Percentiles rank a stretch among this genome's conserved stretches.
Conservation (phyloP, 495 filamentous ascomycete genomes). For the Aspergillus taichungensis region DNA sequence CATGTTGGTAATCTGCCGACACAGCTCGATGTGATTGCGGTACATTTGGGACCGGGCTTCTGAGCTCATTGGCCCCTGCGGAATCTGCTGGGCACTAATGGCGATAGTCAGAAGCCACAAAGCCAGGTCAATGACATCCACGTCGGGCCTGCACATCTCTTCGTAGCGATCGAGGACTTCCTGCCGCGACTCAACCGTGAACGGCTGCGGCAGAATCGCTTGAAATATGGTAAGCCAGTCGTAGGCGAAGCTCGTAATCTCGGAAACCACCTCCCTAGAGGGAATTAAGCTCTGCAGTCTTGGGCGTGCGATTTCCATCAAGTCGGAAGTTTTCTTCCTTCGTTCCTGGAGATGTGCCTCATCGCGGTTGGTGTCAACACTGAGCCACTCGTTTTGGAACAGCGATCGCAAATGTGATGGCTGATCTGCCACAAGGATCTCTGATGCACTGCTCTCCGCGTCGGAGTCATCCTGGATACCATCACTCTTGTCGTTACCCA, state of each 20-base stretch:
- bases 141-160: conserved; percentile 11
- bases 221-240: conserved; percentile 16
- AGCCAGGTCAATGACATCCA: conserved; percentile 14
- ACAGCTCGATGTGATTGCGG: conserved; percentile 2
- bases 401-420: conserved; percentile 18
- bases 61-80: background rate
- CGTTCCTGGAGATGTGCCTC: conserved; percentile 4
- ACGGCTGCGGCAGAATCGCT: conserved; percentile 13
- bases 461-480: conserved; percentile 1
- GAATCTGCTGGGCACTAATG: conserved; percentile 16
- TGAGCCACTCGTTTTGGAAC: conserved; percentile 25
- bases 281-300: conserved; percentile 17
- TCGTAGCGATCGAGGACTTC: conserved; percentile 15
- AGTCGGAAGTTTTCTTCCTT: conserved; percentile 2
- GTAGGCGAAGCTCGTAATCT: conserved; percentile 6
- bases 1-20: conserved; percentile 9
- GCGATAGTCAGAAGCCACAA: conserved; percentile 18
- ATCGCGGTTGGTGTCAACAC: conserved; percentile 4
- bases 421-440: conserved; percentile 9
- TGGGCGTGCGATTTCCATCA: conserved; percentile 5
- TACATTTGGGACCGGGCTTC: background rate
- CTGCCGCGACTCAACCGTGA: conserved; percentile 4
- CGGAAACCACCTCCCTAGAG: conserved; percentile 9
- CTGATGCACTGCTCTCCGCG: conserved; percentile 9
- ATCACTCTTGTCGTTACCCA: background rate